Conservation (phyloP, 2,329 filamentous ascomycete species). For the Grosmannia serpens region DNA sequence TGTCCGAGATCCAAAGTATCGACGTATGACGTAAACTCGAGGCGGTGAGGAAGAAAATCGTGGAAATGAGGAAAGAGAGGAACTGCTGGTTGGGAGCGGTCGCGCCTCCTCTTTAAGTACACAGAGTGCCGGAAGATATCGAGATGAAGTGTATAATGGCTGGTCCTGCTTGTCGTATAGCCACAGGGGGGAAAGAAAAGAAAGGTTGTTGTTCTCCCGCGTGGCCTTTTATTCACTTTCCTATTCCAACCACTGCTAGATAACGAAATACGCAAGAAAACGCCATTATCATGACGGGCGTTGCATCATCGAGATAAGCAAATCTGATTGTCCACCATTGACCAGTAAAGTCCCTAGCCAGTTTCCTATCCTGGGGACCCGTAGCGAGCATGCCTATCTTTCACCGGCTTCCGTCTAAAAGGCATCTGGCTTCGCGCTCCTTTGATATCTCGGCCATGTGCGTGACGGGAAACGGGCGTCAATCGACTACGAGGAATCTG, state of each 20-base stretch:
- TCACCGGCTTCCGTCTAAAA: neutral
- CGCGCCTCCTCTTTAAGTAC: neutral
- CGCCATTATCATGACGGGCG: neutral
- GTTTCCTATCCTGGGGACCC: neutral
- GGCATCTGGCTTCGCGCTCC: neutral
- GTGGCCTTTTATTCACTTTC: neutral
- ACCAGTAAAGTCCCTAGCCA: neutral
- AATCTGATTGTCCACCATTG: neutral
- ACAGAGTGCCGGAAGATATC: neutral
- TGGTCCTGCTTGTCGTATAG: neutral
- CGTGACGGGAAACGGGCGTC: neutral
- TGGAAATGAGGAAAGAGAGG: neutral
- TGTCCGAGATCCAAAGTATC: neutral
- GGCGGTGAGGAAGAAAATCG: neutral
- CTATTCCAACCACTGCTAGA: neutral
- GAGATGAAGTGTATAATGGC: neutral
- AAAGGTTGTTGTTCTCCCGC: neutral
- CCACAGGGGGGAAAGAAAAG: neutral
- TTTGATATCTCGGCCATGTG: neutral
- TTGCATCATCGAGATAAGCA: constrained; percentile 4
- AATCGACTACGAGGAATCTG: neutral
- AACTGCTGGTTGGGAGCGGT: neutral
- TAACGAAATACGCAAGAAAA: constrained; percentile 1
- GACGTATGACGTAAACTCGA: neutral
- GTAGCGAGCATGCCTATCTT: neutral